phyloP scores from a whole-genome alignment of 306 rosid species.

The Lithocarpus polystachyus region DNA sequence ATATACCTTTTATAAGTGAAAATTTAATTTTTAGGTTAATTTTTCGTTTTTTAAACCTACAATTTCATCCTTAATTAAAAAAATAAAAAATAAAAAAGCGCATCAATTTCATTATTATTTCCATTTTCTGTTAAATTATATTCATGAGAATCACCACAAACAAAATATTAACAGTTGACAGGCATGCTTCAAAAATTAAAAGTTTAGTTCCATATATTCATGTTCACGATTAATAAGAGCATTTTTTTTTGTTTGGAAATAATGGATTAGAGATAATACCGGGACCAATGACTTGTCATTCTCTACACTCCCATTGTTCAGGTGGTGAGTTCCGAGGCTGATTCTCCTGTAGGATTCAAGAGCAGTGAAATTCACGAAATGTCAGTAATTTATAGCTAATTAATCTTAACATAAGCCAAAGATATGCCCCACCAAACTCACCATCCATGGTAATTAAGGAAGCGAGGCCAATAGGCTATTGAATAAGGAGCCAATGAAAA shows the following conservation, averaged over 20 bases:
- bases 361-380: not conserved
- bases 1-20: too few species aligned
- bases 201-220: not conserved
- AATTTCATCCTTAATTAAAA: too few species aligned
- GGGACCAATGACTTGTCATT: constrained; percentile 96
- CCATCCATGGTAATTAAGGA: constrained; percentile 84
- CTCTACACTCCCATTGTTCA: constrained; percentile 92
- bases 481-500: not conserved
- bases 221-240: not conserved
- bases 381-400: constrained; percentile 2
- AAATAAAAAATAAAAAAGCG: too few species aligned
- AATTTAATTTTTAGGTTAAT: too few species aligned
- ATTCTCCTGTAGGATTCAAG: constrained; percentile 61
- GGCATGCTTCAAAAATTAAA: not conserved
- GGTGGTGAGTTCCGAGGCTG: constrained; percentile 89
- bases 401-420: not conserved
- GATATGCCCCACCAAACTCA: constrained; percentile 11
- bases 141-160: too few species aligned
- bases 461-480: constrained; percentile 28
- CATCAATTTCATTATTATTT: too few species aligned
- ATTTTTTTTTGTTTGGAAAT: not conserved
- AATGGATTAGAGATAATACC: constrained; percentile 26
- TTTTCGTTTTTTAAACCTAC: too few species aligned
- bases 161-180: too few species aligned
- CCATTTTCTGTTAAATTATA: too few species aligned